phyloP scores from a whole-genome alignment of 345 rosid genomes.

The Sonneratia caseolaris region DNA sequence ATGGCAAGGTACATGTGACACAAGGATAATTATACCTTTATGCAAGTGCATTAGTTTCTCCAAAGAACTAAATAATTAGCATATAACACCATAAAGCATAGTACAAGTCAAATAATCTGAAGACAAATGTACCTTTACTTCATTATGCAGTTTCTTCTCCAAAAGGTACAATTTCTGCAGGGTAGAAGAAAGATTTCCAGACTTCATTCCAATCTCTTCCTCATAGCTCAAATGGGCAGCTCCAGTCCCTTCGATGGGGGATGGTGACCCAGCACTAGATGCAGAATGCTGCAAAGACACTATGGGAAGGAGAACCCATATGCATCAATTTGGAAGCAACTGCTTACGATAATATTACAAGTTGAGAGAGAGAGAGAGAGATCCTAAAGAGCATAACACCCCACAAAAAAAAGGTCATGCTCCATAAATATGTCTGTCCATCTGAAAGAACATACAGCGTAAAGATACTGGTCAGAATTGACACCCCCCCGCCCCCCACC shows the following conservation, averaged over 20 bases:
- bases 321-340: constrained; percentile 58
- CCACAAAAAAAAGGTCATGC: too few species aligned
- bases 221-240: constrained; percentile 39
- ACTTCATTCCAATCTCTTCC: constrained; percentile 62
- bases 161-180: constrained; percentile 74
- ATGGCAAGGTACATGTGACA: too few species aligned
- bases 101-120: neutral
- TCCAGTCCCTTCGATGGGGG: constrained; percentile 27
- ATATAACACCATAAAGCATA: neutral
- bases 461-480: neutral
- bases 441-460: neutral
- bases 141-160: constrained; percentile 90
- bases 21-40: neutral
- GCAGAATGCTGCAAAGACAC: constrained; percentile 47
- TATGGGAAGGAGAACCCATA: constrained; percentile 48
- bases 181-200: constrained; percentile 77
- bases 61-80: neutral
- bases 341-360: constrained; percentile 9
- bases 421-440: neutral
- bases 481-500: neutral
- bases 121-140: constrained; percentile 63
- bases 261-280: constrained; percentile 39
- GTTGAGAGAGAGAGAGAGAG: neutral
- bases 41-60: neutral
- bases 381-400: too few species aligned